Conservation (phyloP, 345 rosid species). For the Euphorbia tirucalli region DNA sequence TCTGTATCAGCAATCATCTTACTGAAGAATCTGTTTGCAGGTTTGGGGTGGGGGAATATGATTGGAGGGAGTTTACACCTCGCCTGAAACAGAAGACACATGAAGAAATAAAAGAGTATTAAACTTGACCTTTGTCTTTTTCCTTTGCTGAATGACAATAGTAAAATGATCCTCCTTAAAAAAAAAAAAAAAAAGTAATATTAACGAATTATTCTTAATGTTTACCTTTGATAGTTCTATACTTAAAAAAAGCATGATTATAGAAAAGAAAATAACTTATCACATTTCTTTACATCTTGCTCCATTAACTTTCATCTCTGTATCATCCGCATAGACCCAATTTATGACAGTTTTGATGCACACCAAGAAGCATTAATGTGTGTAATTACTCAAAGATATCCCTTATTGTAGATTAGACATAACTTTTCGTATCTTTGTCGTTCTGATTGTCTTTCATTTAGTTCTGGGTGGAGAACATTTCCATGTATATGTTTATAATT, state of each 20-base stretch:
- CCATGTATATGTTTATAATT: slow-evolving; percentile 4
- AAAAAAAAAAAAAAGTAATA: background rate
- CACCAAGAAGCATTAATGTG: no score
- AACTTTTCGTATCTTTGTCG: background rate
- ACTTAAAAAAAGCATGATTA: background rate
- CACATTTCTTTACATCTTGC: no score
- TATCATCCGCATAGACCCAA: no score
- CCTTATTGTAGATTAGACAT: background rate
- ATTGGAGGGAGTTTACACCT: slow-evolving; percentile 82
- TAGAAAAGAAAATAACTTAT: background rate
- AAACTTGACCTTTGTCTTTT: slow-evolving; percentile 14
- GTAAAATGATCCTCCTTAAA: background rate
- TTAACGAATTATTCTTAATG: background rate
- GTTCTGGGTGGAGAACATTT: background rate
- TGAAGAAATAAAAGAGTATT: slow-evolving; percentile 81
- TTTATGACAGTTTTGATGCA: no score
- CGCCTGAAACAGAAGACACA: slow-evolving; percentile 91
- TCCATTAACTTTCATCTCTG: no score
- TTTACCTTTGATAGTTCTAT: background rate
- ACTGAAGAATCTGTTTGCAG: slow-evolving; percentile 38
- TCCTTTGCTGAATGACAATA: slow-evolving; percentile 1
- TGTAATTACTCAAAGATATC: no score
- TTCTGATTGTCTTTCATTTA: background rate
- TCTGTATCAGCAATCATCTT: slow-evolving; percentile 19
- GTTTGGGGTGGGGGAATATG: slow-evolving; percentile 84